A percentile compares a stretch with the other conserved stretches of the same genome.
Conservation (phyloP, 164 flowering plant genomes). For the Paratinospora sagittata region DNA sequence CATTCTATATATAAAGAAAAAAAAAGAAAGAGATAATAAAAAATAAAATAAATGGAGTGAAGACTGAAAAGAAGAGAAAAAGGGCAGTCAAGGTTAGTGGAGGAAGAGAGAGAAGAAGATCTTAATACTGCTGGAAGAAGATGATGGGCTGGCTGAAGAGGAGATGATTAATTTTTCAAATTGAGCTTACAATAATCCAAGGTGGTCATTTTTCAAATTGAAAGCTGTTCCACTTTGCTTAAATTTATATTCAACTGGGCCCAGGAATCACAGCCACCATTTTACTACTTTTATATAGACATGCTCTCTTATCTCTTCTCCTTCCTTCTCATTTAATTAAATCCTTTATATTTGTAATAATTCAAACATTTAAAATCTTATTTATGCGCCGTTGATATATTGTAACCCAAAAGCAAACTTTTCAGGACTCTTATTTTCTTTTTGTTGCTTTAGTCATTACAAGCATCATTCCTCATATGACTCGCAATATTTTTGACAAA, state of each 20-base stretch:
- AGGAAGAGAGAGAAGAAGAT: not conserved
- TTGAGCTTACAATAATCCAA: conserved; percentile 12
- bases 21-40: too few relatives aligned
- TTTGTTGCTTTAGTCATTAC: conserved; percentile 8
- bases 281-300: not conserved
- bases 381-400: not conserved
- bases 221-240: conserved; percentile 18
- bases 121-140: not conserved
- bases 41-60: too few relatives aligned
- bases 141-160: conserved; percentile 3
- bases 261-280: conserved; percentile 2
- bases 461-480: conserved; percentile 14
- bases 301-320: conserved; percentile 13
- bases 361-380: not conserved
- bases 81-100: not conserved
- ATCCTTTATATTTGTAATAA: too few relatives aligned
- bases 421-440: not conserved
- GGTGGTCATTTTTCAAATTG: conserved; percentile 8
- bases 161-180: not conserved
- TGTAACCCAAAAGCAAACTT: conserved; percentile 3
- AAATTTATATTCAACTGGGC: conserved; percentile 2
- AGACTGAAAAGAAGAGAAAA: too few relatives aligned
- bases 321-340: not conserved
- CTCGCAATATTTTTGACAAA: not conserved
- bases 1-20: too few relatives aligned